phyloP scores from a whole-genome alignment of 2,329 filamentous ascomycete species.

The Trichoderma simmonsii region DNA sequence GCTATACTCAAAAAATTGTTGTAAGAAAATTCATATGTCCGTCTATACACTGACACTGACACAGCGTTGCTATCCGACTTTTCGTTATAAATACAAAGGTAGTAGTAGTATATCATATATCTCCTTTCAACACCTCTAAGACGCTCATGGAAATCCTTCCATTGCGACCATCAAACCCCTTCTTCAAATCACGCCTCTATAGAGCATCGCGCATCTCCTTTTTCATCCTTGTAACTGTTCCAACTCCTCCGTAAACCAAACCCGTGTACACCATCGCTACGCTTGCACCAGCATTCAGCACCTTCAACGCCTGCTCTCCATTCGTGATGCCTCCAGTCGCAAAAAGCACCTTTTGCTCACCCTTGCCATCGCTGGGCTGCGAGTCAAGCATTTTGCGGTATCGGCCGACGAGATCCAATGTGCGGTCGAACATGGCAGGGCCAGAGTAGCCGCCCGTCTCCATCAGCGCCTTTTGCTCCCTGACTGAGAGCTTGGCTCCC shows the following conservation, averaged over 20 bases:
- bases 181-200: conserved; percentile 21
- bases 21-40: not conserved
- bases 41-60: not conserved
- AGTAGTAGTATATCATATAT: not conserved
- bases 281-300: conserved; percentile 84
- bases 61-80: conserved; percentile 1
- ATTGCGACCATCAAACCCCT: not conserved
- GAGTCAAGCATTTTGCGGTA: conserved; percentile 70
- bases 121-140: not conserved
- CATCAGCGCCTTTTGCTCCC: conserved; percentile 65
- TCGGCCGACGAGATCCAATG: conserved; percentile 70
- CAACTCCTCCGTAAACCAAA: conserved; percentile 61
- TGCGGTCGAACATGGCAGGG: conserved; percentile 81
- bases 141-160: not conserved
- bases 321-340: conserved; percentile 91
- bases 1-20: not conserved
- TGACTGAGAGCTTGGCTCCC: conserved; percentile 59
- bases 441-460: conserved; percentile 90
- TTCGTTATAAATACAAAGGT: conserved; percentile 10
- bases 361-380: conserved; percentile 32
- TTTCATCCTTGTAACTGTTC: conserved; percentile 64
- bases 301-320: conserved; percentile 75
- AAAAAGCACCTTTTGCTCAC: conserved; percentile 75
- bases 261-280: conserved; percentile 90
- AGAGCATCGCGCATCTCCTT: conserved; percentile 53